Evolutionary conservation across 768 basidiomycete species (phyloP), one percentile per base, ranked within the genome.

Genomic region (Tricholoma saponaceum): DNA sequence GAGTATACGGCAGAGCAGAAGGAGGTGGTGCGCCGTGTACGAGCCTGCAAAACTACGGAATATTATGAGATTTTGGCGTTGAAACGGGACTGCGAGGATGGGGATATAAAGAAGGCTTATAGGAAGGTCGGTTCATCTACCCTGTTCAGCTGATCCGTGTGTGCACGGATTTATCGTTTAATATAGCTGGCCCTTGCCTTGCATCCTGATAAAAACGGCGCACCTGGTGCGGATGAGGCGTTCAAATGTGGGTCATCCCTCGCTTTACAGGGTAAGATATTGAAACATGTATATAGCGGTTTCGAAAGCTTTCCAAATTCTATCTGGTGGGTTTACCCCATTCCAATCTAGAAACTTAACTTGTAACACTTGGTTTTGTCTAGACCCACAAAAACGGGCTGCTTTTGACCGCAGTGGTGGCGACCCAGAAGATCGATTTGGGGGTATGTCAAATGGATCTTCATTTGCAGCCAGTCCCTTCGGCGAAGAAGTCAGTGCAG

Each of bases 201-300:
- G 49, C 92, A 95, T 72, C 92, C 92, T 3, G 92, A 95, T 70
- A 95, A 89, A 77, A 97, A 96, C 66, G 93, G 94, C 5, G 96
- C 96, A 18, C 95, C 96, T n/a, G 92, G 93, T 39, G 96, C 96
- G 14, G 96, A 98, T 59, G 96, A 98, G 69, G 96, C 96, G 2
- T 98, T 98, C 76, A 98, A 98, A 78, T 79, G 96, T 98, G 66
- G 16, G 47, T 28, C 23, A 54, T 87, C 80, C 51, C 39, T 41
- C 39, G 18, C 33, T 54, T 46, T 58, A 41, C 26, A 39, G 49
- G 44, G 28, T 47, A 18, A 55, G 50, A 14, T 53, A 30, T 56
- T 52, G 26, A 58, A 43, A 5, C 23, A 58, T 23, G 50, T 59
- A 57, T 55, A 10, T 67, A 98, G 96, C 95, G 89, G 93, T 98